A percentile compares a stretch with the other conserved stretches of the same genome.
These are phyloP conservation scores for Colletotrichum nymphaeae DNA, from an alignment of 2,329 filamentous ascomycete species.

Conservation along the genomic window DNA sequence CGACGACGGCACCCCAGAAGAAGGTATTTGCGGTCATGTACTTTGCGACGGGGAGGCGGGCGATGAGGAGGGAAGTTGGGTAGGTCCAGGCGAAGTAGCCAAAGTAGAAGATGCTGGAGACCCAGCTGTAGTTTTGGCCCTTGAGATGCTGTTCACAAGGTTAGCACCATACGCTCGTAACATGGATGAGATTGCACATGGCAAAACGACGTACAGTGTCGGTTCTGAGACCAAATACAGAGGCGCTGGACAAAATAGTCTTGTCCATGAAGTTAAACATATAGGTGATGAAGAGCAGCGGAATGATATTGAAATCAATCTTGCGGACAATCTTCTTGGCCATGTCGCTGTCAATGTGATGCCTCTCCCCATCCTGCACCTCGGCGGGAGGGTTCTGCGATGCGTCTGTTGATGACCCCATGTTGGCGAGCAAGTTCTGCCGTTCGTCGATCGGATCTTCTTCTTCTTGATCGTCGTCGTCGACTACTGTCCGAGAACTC, in stretches of 20 bases:
- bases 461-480: neutral
- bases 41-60: constrained; percentile 59
- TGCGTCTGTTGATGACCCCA: constrained; percentile 19
- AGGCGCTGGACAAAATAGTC: constrained; percentile 64
- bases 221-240: constrained; percentile 65
- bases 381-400: constrained; percentile 15
- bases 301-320: constrained; percentile 66
- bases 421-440: constrained; percentile 24
- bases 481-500: neutral
- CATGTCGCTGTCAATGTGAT: constrained; percentile 37
- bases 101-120: constrained; percentile 51
- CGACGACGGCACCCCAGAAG: constrained; percentile 62
- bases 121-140: constrained; percentile 66
- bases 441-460: neutral
- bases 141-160: constrained; percentile 64
- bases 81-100: constrained; percentile 63
- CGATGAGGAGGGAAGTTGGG: constrained; percentile 60
- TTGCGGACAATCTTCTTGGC: constrained; percentile 59
- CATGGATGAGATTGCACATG: neutral
- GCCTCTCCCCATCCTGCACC: constrained; percentile 16
- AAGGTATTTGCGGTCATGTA: constrained; percentile 59
- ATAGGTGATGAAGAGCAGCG: constrained; percentile 67
- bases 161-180: neutral
- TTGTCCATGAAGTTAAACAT: constrained; percentile 73
- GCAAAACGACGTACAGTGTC: constrained; percentile 50